phyloP scores from a whole-genome alignment of 1,139 yeast genomes.

The Yamadazyma taylorii region DNA sequence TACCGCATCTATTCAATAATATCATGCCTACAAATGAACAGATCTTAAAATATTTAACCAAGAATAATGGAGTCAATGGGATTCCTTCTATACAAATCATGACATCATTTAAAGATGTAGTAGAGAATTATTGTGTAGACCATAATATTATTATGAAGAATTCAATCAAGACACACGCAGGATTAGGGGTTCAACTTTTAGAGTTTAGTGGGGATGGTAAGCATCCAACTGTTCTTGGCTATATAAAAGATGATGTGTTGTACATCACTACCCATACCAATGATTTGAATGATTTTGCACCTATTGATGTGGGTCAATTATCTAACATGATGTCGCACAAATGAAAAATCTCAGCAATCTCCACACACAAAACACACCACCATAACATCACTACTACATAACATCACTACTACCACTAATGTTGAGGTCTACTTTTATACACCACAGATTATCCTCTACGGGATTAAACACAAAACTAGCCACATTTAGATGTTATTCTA shows the following conservation, averaged over 20 bases:
- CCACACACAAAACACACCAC: background rate
- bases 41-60: constrained; percentile 2
- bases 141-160: constrained; percentile 24
- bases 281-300: constrained; percentile 21
- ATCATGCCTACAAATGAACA: constrained; percentile 4
- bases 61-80: constrained; percentile 22
- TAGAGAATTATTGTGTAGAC: constrained; percentile 28
- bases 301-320: constrained; percentile 24
- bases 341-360: no score
- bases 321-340: constrained; percentile 3
- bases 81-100: constrained; percentile 31
- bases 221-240: no score
- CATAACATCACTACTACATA: no score
- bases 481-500: constrained; percentile 10
- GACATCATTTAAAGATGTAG: constrained; percentile 41
- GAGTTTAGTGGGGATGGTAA: no score
- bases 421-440: background rate
- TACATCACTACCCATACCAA: constrained; percentile 2
- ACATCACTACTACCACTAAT: background rate
- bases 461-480: no score
- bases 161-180: constrained; percentile 17
- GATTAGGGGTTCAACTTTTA: constrained; percentile 26
- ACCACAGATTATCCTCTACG: background rate
- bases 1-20: background rate
- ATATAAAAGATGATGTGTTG: constrained; percentile 35